A percentile compares a stretch with the other conserved stretches of the same genome.
Evolutionary conservation across 306 rosid species (phyloP).

Genomic region (Hippophae gyantsensis): DNA sequence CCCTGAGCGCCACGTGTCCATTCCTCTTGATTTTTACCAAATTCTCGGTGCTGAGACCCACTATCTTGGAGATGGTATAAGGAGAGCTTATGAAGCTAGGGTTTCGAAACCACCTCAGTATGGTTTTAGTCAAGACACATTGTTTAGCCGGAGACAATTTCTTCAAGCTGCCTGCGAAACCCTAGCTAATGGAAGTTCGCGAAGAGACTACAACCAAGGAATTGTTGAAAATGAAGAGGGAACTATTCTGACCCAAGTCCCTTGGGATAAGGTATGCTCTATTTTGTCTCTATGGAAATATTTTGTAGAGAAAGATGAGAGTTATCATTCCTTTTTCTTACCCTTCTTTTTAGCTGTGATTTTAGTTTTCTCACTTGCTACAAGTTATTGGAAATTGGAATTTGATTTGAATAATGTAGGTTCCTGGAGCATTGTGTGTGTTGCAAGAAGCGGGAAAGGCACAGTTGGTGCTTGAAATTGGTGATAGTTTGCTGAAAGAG

Average conservation of each 20-base stretch:
- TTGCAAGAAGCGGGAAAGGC: conserved; percentile 92
- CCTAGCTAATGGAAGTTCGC: conserved; percentile 51
- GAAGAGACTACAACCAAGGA: conserved; percentile 75
- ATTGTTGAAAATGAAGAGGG: conserved; percentile 53
- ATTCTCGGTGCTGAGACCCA: conserved; percentile 84
- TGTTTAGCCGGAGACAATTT: conserved; percentile 75
- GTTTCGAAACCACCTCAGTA: conserved; percentile 82
- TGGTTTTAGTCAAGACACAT: conserved; percentile 69
- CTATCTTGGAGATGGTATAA: conserved; percentile 81
- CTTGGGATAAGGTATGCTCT: conserved; percentile 65
- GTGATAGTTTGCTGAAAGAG: conserved; percentile 69
- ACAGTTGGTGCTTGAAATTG: conserved; percentile 61
- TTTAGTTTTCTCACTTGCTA: too few relatives aligned
- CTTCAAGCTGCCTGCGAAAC: conserved; percentile 94
- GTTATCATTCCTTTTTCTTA: background rate
- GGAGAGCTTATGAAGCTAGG: conserved; percentile 74
- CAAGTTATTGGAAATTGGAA: too few relatives aligned
- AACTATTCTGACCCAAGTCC: conserved; percentile 62
- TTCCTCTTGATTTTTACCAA: conserved; percentile 68
- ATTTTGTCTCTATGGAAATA: background rate
- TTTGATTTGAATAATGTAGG: conserved; percentile 26
- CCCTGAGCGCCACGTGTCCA: conserved; percentile 53
- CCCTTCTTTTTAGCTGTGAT: background rate
- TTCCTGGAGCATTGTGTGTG: conserved; percentile 86
- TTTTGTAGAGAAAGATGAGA: too few relatives aligned